Conservation (phyloP, 495 filamentous ascomycete species). For the Penicillium bialowiezense region DNA sequence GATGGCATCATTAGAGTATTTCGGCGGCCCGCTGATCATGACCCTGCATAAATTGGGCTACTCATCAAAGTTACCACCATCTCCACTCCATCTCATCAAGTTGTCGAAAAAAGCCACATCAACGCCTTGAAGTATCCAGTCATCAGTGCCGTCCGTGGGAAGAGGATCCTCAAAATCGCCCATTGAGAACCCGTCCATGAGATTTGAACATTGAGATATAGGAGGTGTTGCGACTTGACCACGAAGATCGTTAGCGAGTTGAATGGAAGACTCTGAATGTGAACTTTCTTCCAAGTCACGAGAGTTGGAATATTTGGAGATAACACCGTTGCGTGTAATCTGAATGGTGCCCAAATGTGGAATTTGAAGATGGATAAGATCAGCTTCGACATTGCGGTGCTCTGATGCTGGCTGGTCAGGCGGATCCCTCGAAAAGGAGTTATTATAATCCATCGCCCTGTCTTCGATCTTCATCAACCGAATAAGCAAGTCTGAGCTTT, state of each 20-base stretch:
- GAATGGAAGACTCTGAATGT: background rate
- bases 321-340: background rate
- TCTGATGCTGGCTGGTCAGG: too few relatives aligned
- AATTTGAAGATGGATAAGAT: background rate
- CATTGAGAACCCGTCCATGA: too few relatives aligned
- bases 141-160: slow-evolving; percentile 11
- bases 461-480: slow-evolving; percentile 31
- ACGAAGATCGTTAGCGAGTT: background rate
- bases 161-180: slow-evolving; percentile 3
- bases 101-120: slow-evolving; percentile 29
- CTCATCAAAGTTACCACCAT: too few relatives aligned
- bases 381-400: background rate
- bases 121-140: slow-evolving; percentile 29
- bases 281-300: too few relatives aligned
- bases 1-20: too few relatives aligned
- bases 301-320: too few relatives aligned
- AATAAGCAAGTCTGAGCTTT: slow-evolving; percentile 31
- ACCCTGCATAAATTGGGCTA: too few relatives aligned
- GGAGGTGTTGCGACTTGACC: background rate
- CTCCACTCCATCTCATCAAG: slow-evolving; percentile 8
- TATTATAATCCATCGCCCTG: background rate
- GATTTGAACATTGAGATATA: too few relatives aligned
- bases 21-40: too few relatives aligned
- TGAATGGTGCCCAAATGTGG: background rate
- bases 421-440: background rate